Percentiles rank a stretch among this genome's conserved stretches.
Evolutionary conservation across 371 early-diverging fungal species (phyloP).

Genomic region (Entomophthora muscae): DNA sequence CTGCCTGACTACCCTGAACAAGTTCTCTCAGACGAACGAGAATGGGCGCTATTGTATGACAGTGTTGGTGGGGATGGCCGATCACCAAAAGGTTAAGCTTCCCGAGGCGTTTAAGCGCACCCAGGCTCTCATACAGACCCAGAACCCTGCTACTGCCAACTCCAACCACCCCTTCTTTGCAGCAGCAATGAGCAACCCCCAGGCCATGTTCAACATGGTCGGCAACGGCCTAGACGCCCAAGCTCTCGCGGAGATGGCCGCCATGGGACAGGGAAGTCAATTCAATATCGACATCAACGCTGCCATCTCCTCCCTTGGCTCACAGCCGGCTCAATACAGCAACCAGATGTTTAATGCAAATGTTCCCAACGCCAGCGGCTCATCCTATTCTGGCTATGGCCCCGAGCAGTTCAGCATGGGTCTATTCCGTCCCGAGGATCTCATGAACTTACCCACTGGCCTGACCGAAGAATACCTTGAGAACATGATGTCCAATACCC

Average conservation of each 20-base stretch:
- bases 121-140: background rate
- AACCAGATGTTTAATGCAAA: background rate
- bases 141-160: background rate
- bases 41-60: constrained; percentile 8
- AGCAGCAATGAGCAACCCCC: background rate
- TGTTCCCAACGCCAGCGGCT: background rate
- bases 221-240: constrained; percentile 1
- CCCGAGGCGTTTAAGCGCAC: constrained; percentile 5
- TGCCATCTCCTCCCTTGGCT: background rate
- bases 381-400: background rate
- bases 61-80: constrained; percentile 3
- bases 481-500: background rate
- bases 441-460: constrained; percentile 8
- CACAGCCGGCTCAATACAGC: background rate
- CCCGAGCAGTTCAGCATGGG: constrained; percentile 4
- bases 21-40: background rate
- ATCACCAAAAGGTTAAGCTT: constrained; percentile 2
- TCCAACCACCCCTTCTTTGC: background rate
- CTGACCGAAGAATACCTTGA: constrained; percentile 4
- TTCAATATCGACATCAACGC: background rate
- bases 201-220: constrained; percentile 1
- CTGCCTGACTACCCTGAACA: constrained; percentile 6
- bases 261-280: constrained; percentile 2
- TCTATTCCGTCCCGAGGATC: constrained; percentile 5
- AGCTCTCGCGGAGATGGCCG: constrained; percentile 5